Conservation (phyloP, 2,329 filamentous ascomycete genomes). For the Blastomyces emzantsi region DNA sequence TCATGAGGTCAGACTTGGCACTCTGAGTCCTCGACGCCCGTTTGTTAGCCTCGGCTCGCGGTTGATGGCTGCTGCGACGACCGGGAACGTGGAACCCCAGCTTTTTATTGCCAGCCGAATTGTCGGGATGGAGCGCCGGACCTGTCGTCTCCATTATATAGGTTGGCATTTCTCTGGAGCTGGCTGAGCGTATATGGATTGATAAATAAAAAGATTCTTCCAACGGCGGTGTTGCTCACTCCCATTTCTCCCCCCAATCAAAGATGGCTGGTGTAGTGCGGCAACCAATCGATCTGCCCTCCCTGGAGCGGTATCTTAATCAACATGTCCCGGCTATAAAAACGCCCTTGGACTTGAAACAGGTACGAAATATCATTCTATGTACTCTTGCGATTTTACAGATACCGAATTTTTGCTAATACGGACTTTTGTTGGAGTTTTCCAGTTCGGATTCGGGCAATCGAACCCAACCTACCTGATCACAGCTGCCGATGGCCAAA, state of each 20-base stretch:
- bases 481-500: slow-evolving; percentile 57
- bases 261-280: slow-evolving; percentile 76
- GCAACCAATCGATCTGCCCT: slow-evolving; percentile 76
- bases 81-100: neutral
- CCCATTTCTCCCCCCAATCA: neutral
- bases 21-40: neutral
- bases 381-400: neutral
- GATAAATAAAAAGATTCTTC: neutral
- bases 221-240: neutral
- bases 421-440: neutral
- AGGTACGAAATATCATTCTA: slow-evolving; percentile 48
- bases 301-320: slow-evolving; percentile 69
- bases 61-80: neutral
- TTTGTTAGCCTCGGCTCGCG: slow-evolving; percentile 3
- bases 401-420: neutral
- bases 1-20: neutral
- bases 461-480: slow-evolving; percentile 96
- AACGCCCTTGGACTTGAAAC: slow-evolving; percentile 76
- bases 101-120: neutral
- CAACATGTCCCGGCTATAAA: slow-evolving; percentile 74
- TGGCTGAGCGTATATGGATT: neutral
- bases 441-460: slow-evolving; percentile 89
- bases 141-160: slow-evolving; percentile 4
- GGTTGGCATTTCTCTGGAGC: neutral
- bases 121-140: neutral